Base-by-base conservation (phyloP, 2,329 filamentous ascomycete species). In the Akanthomyces dipterigenus region DNA sequence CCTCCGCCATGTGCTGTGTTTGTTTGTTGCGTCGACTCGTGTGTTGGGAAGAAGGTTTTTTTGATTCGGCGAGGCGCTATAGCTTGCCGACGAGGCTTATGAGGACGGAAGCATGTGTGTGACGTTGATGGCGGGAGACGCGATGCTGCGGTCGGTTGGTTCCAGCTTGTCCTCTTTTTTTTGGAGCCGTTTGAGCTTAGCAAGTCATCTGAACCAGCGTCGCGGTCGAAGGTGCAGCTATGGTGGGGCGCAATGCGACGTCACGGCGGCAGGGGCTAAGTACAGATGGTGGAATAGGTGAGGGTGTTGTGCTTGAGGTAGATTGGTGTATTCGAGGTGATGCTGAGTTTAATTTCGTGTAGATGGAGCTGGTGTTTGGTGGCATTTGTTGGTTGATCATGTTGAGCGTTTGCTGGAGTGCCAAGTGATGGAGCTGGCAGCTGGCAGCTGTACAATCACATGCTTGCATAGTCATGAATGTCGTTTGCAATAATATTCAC, bases 221-320 rank as follows among this genome's bases (percentile, higher is more conserved):
- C 31, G 28, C 20, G 31, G 49, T 46, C 34, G 40, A 40, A 45
- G 24, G 40, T 34, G 40, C 38, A 46, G 40, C 16, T 16, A 9
- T 31, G 38, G 53, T 55, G 53, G 53, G 53, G 53, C 53, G 24
- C 26, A 51, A 51, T 51, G 31, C 49, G 49, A 51, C 49, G 49
- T 20, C 20, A 38, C 49, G 49, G 49, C 28, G n/a, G 26, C 11
- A 38, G 38, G 31, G 20, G 24, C 24, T 11, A 18, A 14, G 6
- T n/a, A 34, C 14, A 28, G 24, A 34, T 34, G 26, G 14, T 34
- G 46, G 14, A n/a, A n/a, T 2, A 31, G 5, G 14, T 12, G 16
- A 24, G 3, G 16, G 8, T 18, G 4, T 49, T 46, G 0, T 46
- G 43, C 43, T 14, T 14, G n/a, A 26, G 9, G 4, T 16, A 9